phyloP scores from a whole-genome alignment of 192 early-diverging fungal species.

The Gryganskiella cystojenkinii region DNA sequence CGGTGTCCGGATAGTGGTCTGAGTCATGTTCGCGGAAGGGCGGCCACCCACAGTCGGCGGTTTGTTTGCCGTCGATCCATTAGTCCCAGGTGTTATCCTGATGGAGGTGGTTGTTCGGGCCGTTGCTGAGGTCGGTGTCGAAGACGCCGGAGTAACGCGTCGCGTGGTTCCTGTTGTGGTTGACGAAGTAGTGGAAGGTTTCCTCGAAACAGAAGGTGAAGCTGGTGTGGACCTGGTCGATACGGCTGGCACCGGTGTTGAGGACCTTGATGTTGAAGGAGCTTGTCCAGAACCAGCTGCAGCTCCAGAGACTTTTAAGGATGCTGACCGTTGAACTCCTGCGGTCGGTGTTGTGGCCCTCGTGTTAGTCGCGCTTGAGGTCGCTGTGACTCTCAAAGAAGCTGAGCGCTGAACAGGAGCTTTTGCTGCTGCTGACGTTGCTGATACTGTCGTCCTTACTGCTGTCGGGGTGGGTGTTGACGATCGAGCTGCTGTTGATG shows the following conservation, averaged over 20 bases:
- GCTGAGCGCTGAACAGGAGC: not conserved
- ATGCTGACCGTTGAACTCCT: not conserved
- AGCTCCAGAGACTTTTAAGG: not conserved
- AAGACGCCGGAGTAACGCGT: slow-evolving; percentile 8
- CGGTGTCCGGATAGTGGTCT: slow-evolving; percentile 36
- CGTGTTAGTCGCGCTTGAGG: no score
- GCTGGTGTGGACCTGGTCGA: no score
- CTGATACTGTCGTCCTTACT: no score
- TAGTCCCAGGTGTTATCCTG: slow-evolving; percentile 6
- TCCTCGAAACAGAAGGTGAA: no score
- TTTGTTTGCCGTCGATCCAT: slow-evolving; percentile 11
- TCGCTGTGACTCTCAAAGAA: not conserved
- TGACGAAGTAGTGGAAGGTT: no score
- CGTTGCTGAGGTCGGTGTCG: no score
- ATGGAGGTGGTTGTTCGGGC: slow-evolving; percentile 36
- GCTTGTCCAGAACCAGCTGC: no score
- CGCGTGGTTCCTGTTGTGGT: not conserved
- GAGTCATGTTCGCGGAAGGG: slow-evolving; percentile 37
- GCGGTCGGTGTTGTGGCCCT: not conserved
- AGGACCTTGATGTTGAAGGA: no score
- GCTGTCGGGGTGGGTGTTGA: not conserved
- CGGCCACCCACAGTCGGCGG: slow-evolving; percentile 35
- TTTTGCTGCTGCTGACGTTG: no score
- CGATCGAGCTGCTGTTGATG: not conserved
- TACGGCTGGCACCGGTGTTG: no score